These are phyloP conservation scores for Ligustrum vulgare DNA, from an alignment of 257 asterid species.

Conservation along the genomic window DNA sequence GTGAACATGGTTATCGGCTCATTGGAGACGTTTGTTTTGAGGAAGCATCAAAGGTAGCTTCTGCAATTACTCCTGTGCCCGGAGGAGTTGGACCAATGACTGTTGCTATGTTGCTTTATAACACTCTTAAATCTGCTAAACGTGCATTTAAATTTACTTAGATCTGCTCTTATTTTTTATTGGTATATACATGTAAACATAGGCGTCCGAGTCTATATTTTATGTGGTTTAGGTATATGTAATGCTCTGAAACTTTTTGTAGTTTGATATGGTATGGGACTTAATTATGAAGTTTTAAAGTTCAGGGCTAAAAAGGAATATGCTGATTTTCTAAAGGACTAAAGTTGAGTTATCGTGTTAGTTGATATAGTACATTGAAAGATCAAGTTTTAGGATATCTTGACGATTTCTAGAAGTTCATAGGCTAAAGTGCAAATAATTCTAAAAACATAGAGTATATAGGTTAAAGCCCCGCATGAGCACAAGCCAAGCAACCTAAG, in stretches of 20 bases:
- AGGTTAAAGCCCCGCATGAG: neutral
- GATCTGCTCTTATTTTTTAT: neutral
- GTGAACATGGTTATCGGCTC: slow-evolving; percentile 69
- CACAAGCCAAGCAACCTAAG: neutral
- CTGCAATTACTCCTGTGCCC: slow-evolving; percentile 87
- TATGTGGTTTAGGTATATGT: neutral
- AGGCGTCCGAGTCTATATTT: neutral
- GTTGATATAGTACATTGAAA: neutral
- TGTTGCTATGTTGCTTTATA: slow-evolving; percentile 83
- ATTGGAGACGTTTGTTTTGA: slow-evolving; percentile 80
- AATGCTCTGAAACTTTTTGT: neutral
- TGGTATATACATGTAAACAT: neutral
- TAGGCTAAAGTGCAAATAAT: too few relatives aligned
- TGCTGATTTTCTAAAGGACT: neutral
- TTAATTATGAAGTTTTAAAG: neutral
- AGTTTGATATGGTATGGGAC: neutral
- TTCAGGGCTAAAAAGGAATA: neutral
- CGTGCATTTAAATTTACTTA: slow-evolving; percentile 42
- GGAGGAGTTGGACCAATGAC: slow-evolving; percentile 98
- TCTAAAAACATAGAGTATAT: too few relatives aligned
- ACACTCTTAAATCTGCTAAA: slow-evolving; percentile 77
- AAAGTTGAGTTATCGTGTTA: neutral
- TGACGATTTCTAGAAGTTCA: too few relatives aligned
- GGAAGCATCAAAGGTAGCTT: slow-evolving; percentile 68
- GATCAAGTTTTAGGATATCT: too few relatives aligned